Base-by-base conservation (phyloP, 164 flowering plant genomes). In the Echeveria elegans region DNA sequence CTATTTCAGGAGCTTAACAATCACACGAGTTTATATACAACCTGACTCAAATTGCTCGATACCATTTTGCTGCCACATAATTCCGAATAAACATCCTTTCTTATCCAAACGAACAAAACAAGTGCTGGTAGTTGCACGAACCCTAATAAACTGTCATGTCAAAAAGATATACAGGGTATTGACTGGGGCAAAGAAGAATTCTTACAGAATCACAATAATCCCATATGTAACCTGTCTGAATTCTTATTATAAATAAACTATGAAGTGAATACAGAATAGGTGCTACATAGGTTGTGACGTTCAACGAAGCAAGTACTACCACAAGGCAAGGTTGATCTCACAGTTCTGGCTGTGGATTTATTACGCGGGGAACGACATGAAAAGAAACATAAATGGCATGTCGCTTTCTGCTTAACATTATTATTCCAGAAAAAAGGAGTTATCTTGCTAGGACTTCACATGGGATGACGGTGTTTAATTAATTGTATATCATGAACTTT, bases 401-500 rank as follows among this genome's bases (percentile, higher is more conserved):
- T 50, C 56, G 56, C 56, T 21, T 50, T 50, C 56, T 26, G 28
- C 56, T 50, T 50, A 21, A 50, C 28, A 50, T 50, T 50, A 50
- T 50, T 50, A 50, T 50, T n/a, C 56, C 56, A n/a, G 37, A 16
- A 50, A 50, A 50, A 50, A 50, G 10, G 26, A 50, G 56, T 50
- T 34, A 34, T 34, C 37, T 7, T 50, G 56, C 26, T 50, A 50
- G 26, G 26, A 21, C 56, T 50, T 50, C 56, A 50, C 56, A 50
- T 50, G 56, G 56, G 26, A 50, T n/a, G 56, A n/a, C 26, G 56
- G 56, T 50, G 56, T 50, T 50, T 50, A 50, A 50, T 50, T 50
- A 50, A n/a, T 50, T 9, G 21, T 5, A n/a, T 16, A 5, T 21
- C 24, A n/a, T 50, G 6, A 50, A 50, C 24, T 50, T 50, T 50